A percentile compares a stretch with the other conserved stretches of the same genome.
phyloP scores from a whole-genome alignment of 2,329 filamentous ascomycete genomes.

The Alternaria rosae region DNA sequence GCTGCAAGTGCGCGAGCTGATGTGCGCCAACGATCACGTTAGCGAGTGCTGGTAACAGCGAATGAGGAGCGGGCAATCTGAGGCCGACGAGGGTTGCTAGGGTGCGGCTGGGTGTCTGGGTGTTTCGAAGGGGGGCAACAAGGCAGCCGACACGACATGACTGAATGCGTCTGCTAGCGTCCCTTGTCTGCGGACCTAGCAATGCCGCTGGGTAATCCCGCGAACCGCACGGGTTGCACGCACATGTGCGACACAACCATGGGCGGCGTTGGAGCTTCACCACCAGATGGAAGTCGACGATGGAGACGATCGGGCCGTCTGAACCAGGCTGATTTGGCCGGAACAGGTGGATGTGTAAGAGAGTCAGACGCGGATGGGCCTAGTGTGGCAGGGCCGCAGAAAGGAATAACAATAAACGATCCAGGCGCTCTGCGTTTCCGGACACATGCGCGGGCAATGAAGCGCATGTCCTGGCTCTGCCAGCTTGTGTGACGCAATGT shows the following conservation, averaged over 20 bases:
- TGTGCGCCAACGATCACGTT: conserved; percentile 20
- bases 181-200: conserved; percentile 16
- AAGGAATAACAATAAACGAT: conserved; percentile 5
- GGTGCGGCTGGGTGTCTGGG: conserved; percentile 18
- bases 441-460: conserved; percentile 1
- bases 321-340: conserved; percentile 32
- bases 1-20: conserved; percentile 15
- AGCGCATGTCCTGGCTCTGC: background rate
- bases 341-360: conserved; percentile 24
- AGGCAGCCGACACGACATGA: conserved; percentile 19
- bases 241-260: conserved; percentile 16
- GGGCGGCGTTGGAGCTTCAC: conserved; percentile 1
- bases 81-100: conserved; percentile 25
- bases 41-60: conserved; percentile 25
- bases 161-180: conserved; percentile 25
- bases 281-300: conserved; percentile 3
- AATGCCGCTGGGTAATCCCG: conserved; percentile 21
- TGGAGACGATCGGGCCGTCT: conserved; percentile 24
- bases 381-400: conserved; percentile 14
- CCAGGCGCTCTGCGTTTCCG: conserved; percentile 6
- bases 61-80: conserved; percentile 25
- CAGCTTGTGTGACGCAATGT: conserved; percentile 10
- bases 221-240: conserved; percentile 18
- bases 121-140: conserved; percentile 22
- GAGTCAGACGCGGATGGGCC: conserved; percentile 22